Base-by-base conservation (phyloP, 2,329 filamentous ascomycete species). In the Talaromyces sp. region DNA sequence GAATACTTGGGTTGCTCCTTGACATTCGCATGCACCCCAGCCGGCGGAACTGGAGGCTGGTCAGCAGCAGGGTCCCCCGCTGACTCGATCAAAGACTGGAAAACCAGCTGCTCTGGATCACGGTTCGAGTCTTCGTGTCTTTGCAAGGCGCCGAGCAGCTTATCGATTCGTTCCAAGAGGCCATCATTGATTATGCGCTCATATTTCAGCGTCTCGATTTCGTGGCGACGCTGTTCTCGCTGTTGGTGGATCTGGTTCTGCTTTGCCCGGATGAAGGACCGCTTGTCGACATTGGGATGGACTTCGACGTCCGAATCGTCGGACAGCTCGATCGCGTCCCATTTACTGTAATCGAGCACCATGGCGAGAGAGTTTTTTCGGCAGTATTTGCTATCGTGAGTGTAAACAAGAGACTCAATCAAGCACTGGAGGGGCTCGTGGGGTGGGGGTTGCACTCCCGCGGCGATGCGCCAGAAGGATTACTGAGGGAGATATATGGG, bases 281-380 rank as follows among this genome's bases (percentile, higher is more conserved):
- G 87, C 78, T 99, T 99, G 81, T 99, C 95, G 75, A 99, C 95
- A 75, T 99, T 99, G 64, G 95, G 95, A 78, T 99, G 95, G 57
- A 98, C 95, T 80, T 99, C 95, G 70, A 99, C 89, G 72, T 99
- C 95, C 57, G 92, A 97, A 79, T 99, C 95, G 78, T 99, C 95
- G 72, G 92, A 96, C 73, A 99, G 88, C 87, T 99, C 95, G 73
- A 99, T 86, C 63, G 90, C 89, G 75, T 98, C 82, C 82, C 82
- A 85, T 73, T 85, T 85, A 72, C 82, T 83, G 71, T 85, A 90
- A 70, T 89, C 85, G 65, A 89, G 81, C n/a, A 82, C 80, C 81
- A 83, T 83, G 18, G 67, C 72, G 57, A 60, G 7, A 53, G 52
- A 47, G 3, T 54, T 53, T 47, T n/a, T 51, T 27, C 8, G 23